Evolutionary conservation across 345 rosid genomes (phyloP), one percentile per base, ranked within the genome.

Genomic region (Draba incana): DNA sequence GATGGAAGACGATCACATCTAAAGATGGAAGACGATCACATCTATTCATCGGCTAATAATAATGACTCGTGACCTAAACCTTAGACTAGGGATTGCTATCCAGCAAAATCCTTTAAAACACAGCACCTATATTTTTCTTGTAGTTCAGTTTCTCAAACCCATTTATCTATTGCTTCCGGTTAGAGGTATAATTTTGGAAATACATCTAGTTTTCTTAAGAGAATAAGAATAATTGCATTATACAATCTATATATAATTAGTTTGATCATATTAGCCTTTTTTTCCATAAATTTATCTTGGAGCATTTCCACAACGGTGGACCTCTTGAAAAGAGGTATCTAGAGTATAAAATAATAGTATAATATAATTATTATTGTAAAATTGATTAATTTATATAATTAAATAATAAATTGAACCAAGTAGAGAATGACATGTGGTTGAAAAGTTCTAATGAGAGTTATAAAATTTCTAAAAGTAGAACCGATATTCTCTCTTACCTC

Each of bases 1-100:
- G 12, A 65, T 53, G 9, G 49, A 68, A 64, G 64, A 69, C 20
- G 70, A 68, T 56, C 74, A 62, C 70, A 44, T 47, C 66, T 55
- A 39, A 16, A 33, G 12, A 65, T 53, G 9, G 49, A 68, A 64
- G 64, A 69, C 20, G 70, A 68, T 56, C 74, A 62, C 70, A 44
- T 47, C 66, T 55, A 39, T 54, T 56, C 74, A 62, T 70, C 58
- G 69, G 58, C 64, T 68, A 54, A 68, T 55, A 64, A 66, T 77
- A 54, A 77, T 66, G 72, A 67, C 72, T 71, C 79, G 75, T 76
- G 79, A 76, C 76, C 79, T 69, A 76, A 65, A 41, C 54, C 57
- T 25, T 76, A 64, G 71, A 64, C 68, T 59, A 70, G 68, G 75
- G 71, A 28, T 69, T 27, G 63, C 62, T 75, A 58, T 64, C 63